Base-by-base conservation (phyloP, 306 rosid genomes). In the Sophora flavescens region DNA sequence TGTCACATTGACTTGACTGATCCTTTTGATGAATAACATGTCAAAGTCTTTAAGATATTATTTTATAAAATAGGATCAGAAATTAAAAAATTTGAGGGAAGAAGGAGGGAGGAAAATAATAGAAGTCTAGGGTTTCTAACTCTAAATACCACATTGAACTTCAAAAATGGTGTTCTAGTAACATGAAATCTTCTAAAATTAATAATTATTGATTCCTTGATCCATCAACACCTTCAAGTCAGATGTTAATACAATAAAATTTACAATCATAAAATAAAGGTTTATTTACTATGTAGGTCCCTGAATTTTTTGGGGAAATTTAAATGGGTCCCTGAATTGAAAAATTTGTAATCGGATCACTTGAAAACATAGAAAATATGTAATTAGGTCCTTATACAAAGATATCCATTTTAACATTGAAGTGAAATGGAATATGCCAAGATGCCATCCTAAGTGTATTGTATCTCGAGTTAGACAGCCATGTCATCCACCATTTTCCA, bases 191-290 rank as follows among this genome's bases (percentile, higher is more conserved):
- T 50, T 36, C 52, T 73, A 14, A 73, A 59, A 73, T 30, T 52
- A 56, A 14, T 59, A 59, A 73, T 30, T 52, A 56, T 17, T 44
- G 16, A 72, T 72, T 73, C 9, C 44, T 72, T 26, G 26, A 41
- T 56, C 62, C 4, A 64, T 32, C 53, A 17, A 51, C 63, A 36
- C 16, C 32, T 42, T 53, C 48, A 54, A 62, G 36, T 18, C 33
- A 61, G 72, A 68, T 61, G 59, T 60, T 4, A 52, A 57, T 42
- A 61, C 64, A 30, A 60, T 41, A 32, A 68, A 13, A 68, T 44
- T 67, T 58, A 58, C 22, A 44, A 39, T 36, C 47, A 50, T 4
- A 48, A 70, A 15, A 36, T 50, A 80, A 48, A 48, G 32, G 32
- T 30, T 30, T 30, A 30, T 1, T 0, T 30, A 30, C 32, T n/a